Evolutionary conservation across 2,329 filamentous ascomycete genomes (phyloP), one percentile per base, ranked within the genome.

Genomic region (Leptodontidium sp.): DNA sequence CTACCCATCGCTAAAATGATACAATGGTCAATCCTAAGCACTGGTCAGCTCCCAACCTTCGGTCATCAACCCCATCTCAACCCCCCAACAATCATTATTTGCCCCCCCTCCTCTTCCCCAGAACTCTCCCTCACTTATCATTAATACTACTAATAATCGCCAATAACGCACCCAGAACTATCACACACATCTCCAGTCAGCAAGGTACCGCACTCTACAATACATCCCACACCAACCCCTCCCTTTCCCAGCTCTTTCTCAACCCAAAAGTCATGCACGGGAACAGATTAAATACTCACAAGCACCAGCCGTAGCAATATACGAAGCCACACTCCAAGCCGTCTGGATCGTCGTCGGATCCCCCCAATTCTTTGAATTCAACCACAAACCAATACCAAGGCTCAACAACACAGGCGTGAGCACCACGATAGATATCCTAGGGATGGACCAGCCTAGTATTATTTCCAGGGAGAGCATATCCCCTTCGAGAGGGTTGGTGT

Each of bases 271-370:
- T 21, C 21, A 21, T 21, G 21, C 21, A 21, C 21, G 21, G 21
- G 21, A 21, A 21, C 32, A 35, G 32, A 35, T 5, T 4, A 35
- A 35, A 35, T 35, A 50, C 47, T 50, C 24, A 50, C 21, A 50
- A 50, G 47, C 47, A n/a, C 47, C 47, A 26, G 47, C 47, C 2
- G 47, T 50, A 50, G 47, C 47, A 26, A 50, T 50, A 50, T 50
- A 50, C 47, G 47, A 50, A 26, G 47, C 47, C 15, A 50, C 47
- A 26, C 47, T 50, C 47, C 47, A 50, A 2, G 47, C 47, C 21
- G 21, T 50, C 47, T 50, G 47, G 2, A 50, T 50, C 21, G 47
- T 50, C 47, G 47, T 50, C 47, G 47, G n/a, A 50, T 50, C 47
- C 1, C 47, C n/a, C 47, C 47, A 50, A n/a, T 50, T n/a, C 47